Percentiles rank a stretch among this genome's conserved stretches.
Conservation (phyloP, 129 eudicot genomes). For the Helianthus tuberosus region DNA sequence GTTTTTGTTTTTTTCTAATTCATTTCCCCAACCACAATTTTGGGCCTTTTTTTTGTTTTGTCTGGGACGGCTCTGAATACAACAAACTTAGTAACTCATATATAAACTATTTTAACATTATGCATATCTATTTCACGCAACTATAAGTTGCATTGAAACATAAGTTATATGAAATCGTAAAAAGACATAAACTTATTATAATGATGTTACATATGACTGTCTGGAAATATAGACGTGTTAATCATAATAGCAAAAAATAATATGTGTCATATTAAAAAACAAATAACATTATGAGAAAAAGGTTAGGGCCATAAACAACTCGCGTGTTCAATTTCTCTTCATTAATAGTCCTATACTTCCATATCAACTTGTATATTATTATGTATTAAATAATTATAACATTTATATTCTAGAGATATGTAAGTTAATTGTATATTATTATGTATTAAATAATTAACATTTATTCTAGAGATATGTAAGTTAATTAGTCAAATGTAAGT, state of each 20-base stretch:
- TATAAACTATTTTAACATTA: no score
- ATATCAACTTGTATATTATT: conserved; percentile 17
- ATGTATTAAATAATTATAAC: background rate
- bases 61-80: no score
- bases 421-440: conserved; percentile 17
- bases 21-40: no score
- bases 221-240: background rate
- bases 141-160: no score
- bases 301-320: background rate
- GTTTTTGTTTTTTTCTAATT: no score
- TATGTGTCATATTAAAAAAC: no score
- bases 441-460: background rate
- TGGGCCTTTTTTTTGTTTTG: no score
- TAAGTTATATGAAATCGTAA: no score
- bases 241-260: background rate
- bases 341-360: background rate
- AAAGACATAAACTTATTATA: background rate
- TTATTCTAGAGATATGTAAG: background rate
- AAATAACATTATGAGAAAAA: background rate
- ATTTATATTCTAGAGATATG: background rate
- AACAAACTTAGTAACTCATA: no score
- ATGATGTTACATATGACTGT: background rate
- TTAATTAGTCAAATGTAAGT: conserved; percentile 26
- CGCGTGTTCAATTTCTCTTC: background rate
- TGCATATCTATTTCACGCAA: no score